Evolutionary conservation across 371 early-diverging fungal species (phyloP).

Genomic region (Syncephalastrum sp.): DNA sequence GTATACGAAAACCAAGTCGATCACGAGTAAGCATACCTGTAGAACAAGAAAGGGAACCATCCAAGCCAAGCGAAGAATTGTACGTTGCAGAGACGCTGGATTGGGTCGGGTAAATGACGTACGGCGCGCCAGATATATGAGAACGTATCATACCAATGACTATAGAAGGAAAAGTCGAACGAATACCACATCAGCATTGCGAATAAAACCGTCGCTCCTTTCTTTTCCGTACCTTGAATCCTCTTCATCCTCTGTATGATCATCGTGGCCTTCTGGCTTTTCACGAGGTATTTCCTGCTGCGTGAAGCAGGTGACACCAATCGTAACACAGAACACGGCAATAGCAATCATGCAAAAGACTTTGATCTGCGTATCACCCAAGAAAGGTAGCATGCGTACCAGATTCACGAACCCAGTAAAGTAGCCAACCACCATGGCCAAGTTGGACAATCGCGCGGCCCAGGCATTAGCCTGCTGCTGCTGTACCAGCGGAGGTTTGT

Average conservation of each 20-base stretch:
- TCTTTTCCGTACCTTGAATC: background rate
- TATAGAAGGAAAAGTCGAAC: constrained; percentile 4
- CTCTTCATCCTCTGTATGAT: constrained; percentile 1
- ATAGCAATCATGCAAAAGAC: constrained; percentile 58
- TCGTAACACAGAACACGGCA: constrained; percentile 39
- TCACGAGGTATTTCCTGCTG: constrained; percentile 30
- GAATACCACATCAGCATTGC: too few relatives aligned
- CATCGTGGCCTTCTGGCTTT: constrained; percentile 13
- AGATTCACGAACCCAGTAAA: constrained; percentile 64
- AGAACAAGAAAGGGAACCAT: constrained; percentile 68
- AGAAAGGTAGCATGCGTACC: constrained; percentile 47
- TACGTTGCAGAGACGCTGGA: constrained; percentile 62
- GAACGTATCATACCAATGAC: constrained; percentile 35
- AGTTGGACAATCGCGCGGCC: constrained; percentile 71
- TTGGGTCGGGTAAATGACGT: constrained; percentile 44
- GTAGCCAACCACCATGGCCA: constrained; percentile 74
- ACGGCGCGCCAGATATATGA: constrained; percentile 44
- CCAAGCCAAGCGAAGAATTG: constrained; percentile 77
- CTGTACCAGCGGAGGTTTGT: constrained; percentile 65
- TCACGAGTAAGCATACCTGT: constrained; percentile 18
- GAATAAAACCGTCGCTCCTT: background rate
- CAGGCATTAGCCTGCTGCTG: constrained; percentile 73
- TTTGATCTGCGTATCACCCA: constrained; percentile 63
- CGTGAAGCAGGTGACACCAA: constrained; percentile 48
- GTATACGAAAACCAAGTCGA: too few relatives aligned